Conservation (phyloP, 1,139 yeast species). For the Kurtzmaniella quercitrusa region DNA sequence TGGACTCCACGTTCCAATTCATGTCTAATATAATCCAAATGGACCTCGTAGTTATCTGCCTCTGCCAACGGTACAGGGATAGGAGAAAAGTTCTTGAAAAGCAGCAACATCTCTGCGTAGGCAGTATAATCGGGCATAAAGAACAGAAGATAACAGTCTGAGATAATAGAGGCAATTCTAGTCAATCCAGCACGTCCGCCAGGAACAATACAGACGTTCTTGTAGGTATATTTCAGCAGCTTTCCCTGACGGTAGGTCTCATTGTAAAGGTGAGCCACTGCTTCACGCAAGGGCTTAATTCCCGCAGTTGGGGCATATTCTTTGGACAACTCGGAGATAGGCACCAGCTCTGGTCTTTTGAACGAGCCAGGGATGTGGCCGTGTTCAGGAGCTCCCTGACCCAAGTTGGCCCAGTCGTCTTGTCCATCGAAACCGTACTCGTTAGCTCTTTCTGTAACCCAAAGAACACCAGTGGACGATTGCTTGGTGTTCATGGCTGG, state of each 20-base stretch:
- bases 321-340: constrained; percentile 49
- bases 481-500: constrained; percentile 63
- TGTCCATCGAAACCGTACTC: constrained; percentile 53
- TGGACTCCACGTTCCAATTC: constrained; percentile 61
- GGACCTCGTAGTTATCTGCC: constrained; percentile 56
- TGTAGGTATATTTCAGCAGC: constrained; percentile 55
- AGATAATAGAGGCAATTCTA: constrained; percentile 61
- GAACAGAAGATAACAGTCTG: constrained; percentile 59
- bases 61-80: constrained; percentile 64
- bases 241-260: constrained; percentile 50
- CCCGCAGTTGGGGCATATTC: constrained; percentile 71
- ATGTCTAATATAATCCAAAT: constrained; percentile 49
- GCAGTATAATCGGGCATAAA: constrained; percentile 70
- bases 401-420: constrained; percentile 59
- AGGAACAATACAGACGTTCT: constrained; percentile 64
- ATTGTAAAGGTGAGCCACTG: constrained; percentile 60
- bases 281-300: constrained; percentile 51
- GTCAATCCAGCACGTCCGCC: constrained; percentile 70
- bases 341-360: constrained; percentile 49
- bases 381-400: constrained; percentile 71
- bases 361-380: constrained; percentile 64
- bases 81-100: constrained; percentile 64
- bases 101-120: constrained; percentile 66
- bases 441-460: constrained; percentile 65
- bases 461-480: constrained; percentile 64